Evolutionary conservation across 352 stramenopile genomes (phyloP), one percentile per base, ranked within the genome.

Genomic region (Globisporangium acanthophoron): DNA sequence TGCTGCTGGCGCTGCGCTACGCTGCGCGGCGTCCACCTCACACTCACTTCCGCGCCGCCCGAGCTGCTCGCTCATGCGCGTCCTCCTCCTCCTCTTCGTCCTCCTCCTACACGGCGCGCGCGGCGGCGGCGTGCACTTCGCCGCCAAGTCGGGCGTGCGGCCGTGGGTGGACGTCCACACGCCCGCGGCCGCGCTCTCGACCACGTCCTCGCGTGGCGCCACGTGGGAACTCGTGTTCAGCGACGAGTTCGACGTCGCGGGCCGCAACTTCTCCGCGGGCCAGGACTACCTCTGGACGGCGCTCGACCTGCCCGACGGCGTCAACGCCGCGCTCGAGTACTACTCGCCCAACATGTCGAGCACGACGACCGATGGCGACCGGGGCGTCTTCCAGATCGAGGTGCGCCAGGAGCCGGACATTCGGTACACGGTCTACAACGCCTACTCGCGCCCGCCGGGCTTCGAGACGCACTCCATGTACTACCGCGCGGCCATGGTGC

Each of bases 271-370:
- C 9, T 98, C 98, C 70, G 54, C 98, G 46, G 95, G 96, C n/a
- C 63, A 85, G 16, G 96, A 99, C 75, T 91, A 97, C 46, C 69
- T 93, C 40, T 99, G 96, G 96, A 98, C 91, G 37, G 88, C 78
- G 29, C 59, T 92, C 44, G 62, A 90, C 18, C 87, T 84, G 40
- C 74, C 82, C 2, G 82, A 92, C 54, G 80, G 80, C 16, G 79
- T 90, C 33, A 90, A 92, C 62, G 70, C 66, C 41, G 82, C 82
- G 20, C 61, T 92, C 9, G 78, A 90, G 51, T 59, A 84, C 35
- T 90, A 90, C 62, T 73, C 70, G 47, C 78, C 83, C 52, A 88
- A 89, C 54, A 92, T 89, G 75, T 85, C 78, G 1, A 47, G 20
- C 16, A n/a, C 41, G 20, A 51, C 20, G 5, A 51, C 45, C 5